phyloP scores from a whole-genome alignment of 2,329 filamentous ascomycete genomes.

The Lasiodiplodia theobromae region DNA sequence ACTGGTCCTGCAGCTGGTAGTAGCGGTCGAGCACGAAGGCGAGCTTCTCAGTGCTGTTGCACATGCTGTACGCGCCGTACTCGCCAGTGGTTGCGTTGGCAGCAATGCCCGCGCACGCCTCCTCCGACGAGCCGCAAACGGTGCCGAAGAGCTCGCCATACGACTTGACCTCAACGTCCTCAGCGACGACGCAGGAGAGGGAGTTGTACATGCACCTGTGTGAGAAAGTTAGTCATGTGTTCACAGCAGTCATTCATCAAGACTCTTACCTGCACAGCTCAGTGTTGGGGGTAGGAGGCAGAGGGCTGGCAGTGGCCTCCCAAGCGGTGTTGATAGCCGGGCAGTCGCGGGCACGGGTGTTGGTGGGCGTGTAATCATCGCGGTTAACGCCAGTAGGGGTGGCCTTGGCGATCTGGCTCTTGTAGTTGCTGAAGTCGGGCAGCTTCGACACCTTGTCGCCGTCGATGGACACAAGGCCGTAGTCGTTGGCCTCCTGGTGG shows the following conservation, averaged over 20 bases:
- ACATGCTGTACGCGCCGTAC: constrained; percentile 83
- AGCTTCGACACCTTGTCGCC: constrained; percentile 69
- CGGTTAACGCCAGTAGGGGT: constrained; percentile 71
- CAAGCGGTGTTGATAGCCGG: constrained; percentile 72
- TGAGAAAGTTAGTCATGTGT: neutral
- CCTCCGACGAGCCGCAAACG: constrained; percentile 68
- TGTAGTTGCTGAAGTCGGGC: constrained; percentile 76
- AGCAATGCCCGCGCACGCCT: constrained; percentile 71
- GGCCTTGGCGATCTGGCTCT: constrained; percentile 72
- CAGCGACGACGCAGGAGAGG: constrained; percentile 72
- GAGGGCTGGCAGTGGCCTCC: constrained; percentile 69
- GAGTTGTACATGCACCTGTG: constrained; percentile 76
- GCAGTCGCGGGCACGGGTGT: constrained; percentile 73
- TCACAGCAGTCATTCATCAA: too few relatives aligned
- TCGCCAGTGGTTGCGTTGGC: constrained; percentile 71
- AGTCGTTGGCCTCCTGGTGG: constrained; percentile 90
- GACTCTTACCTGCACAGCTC: constrained; percentile 67
- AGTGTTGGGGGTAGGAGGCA: constrained; percentile 83
- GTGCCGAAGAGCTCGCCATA: constrained; percentile 75
- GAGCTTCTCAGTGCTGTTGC: constrained; percentile 72
- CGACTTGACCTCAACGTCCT: constrained; percentile 62
- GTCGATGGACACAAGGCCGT: constrained; percentile 74
- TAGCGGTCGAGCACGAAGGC: constrained; percentile 77
- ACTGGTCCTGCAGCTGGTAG: constrained; percentile 65
- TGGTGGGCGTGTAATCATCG: constrained; percentile 73